Evolutionary conservation across 2,329 filamentous ascomycete genomes (phyloP).

Genomic region (Elsinoe australis): DNA sequence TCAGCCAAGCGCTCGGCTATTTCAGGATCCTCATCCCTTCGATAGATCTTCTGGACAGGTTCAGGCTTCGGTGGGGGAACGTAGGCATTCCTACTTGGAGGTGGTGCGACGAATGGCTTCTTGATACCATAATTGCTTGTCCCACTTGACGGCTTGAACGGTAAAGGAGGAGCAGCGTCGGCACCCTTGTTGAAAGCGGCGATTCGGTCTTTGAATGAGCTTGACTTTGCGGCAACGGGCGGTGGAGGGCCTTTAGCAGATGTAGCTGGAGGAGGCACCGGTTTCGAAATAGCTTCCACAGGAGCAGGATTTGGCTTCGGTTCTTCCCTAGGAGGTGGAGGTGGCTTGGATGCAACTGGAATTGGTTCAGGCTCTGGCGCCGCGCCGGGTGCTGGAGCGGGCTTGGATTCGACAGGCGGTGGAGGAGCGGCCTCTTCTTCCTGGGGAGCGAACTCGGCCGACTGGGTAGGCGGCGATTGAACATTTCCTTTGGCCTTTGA

Average conservation of each 20-base stretch:
- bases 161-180: slow-evolving; percentile 71
- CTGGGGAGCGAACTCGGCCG: slow-evolving; percentile 20
- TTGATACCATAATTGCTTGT: slow-evolving; percentile 67
- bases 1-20: slow-evolving; percentile 57
- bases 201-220: slow-evolving; percentile 90
- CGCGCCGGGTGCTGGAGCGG: slow-evolving; percentile 30
- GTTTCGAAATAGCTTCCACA: too few relatives aligned
- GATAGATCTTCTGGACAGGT: slow-evolving; percentile 67
- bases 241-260: slow-evolving; percentile 55
- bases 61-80: slow-evolving; percentile 65
- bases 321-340: too few relatives aligned
- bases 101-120: slow-evolving; percentile 93
- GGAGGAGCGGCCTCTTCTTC: slow-evolving; percentile 31
- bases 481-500: slow-evolving; percentile 59
- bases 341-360: too few relatives aligned
- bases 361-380: slow-evolving; percentile 1
- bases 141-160: slow-evolving; percentile 71
- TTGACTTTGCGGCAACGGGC: slow-evolving; percentile 61
- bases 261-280: background rate
- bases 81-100: slow-evolving; percentile 85
- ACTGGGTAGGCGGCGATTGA: slow-evolving; percentile 23
- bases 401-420: slow-evolving; percentile 25
- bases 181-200: slow-evolving; percentile 91
- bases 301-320: too few relatives aligned
- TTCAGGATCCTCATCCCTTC: slow-evolving; percentile 75